Conservation (phyloP, 306 rosid species). For the Pyrus communis region DNA sequence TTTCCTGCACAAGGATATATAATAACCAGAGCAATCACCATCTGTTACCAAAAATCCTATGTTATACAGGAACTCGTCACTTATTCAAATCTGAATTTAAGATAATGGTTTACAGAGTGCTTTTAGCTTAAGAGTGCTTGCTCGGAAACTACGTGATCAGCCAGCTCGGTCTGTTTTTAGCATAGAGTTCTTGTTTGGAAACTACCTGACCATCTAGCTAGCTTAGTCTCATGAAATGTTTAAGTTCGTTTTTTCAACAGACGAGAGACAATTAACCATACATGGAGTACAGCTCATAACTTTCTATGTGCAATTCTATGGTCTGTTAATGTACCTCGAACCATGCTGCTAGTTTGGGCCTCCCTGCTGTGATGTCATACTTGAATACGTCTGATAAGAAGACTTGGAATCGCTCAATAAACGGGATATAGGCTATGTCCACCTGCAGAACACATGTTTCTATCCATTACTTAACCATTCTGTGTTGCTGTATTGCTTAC, state of each 20-base stretch:
- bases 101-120: not conserved
- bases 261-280: no score
- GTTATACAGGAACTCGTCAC: not conserved
- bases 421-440: slow-evolving; percentile 60
- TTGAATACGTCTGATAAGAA: slow-evolving; percentile 33
- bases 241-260: not conserved
- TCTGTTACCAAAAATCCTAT: not conserved
- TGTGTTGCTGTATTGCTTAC: not conserved
- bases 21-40: not conserved
- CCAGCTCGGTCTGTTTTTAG: not conserved
- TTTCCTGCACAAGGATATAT: slow-evolving; percentile 28
- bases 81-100: not conserved
- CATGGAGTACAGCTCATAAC: not conserved
- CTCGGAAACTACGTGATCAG: not conserved
- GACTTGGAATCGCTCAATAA: slow-evolving; percentile 52
- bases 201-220: not conserved
- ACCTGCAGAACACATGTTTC: slow-evolving; percentile 32
- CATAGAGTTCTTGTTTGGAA: not conserved
- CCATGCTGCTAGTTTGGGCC: slow-evolving; percentile 59
- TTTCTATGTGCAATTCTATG: not conserved
- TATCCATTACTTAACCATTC: not conserved
- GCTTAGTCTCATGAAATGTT: not conserved
- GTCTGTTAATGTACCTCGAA: slow-evolving; percentile 36
- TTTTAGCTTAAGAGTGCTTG: not conserved
- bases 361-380: slow-evolving; percentile 48